Base-by-base conservation (phyloP, 257 asterid species). In the Ilex aquifolium region DNA sequence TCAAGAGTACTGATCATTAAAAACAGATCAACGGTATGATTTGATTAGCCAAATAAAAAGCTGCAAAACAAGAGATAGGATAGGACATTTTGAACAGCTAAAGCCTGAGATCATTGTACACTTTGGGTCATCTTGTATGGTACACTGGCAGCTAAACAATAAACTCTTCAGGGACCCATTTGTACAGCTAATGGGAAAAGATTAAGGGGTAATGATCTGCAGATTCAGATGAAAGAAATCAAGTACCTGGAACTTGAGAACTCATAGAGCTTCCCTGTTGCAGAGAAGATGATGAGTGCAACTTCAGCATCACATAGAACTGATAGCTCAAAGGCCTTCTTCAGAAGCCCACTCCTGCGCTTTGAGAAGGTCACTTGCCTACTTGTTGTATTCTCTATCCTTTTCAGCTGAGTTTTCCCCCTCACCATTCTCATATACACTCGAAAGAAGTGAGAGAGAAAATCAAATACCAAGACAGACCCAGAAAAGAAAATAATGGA, bases 301-400 rank as follows among this genome's bases (percentile, higher is more conserved):
- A 83, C 76, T 67, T 83, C 86, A 13, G 86, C 84, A 73, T 80
- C 89, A 66, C 89, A 80, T n/a, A 83, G 82, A 77, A 84, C 88
- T 40, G 91, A 83, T 46, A 83, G 85, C 69, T 82, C 86, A 71
- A 74, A 83, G 11, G 88, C 88, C 65, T 83, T 83, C 77, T 84
- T 84, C 46, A 84, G 70, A 7, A 84, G 80, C 54, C 91, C 91
- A 62, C 84, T 79, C 73, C 88, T 73, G 21, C 88, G 65, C 83
- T 84, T 84, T 0, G 88, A 83, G 69, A 83, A 83, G 1, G 87
- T 83, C 46, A 83, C 90, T 61, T 80, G 90, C 49, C 90, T 68
- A n/a, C 76, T 83, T 8, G 83, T 80, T 17, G 78, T 67, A 62
- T 83, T 83, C 57, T 83, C 87, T 6, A 83, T 78, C 69, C 87